These are phyloP conservation scores for Aspergillus glaucus DNA, from an alignment of 2,329 filamentous ascomycete species.

Conservation along the genomic window DNA sequence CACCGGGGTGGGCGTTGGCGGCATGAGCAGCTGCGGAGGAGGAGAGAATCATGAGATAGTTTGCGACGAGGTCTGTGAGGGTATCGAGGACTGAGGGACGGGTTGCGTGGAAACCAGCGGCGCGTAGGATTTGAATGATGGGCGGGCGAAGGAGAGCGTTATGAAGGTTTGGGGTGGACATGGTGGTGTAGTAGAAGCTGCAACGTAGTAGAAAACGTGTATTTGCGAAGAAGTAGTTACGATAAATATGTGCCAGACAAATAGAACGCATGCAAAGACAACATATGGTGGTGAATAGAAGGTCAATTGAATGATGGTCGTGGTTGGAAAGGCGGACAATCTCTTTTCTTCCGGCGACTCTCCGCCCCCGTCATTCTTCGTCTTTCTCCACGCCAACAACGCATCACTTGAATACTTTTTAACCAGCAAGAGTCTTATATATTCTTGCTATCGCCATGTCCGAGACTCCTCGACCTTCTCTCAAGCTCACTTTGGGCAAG, in stretches of 20 bases:
- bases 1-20: conserved; percentile 58
- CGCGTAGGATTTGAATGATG: conserved; percentile 84
- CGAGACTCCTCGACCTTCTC: conserved; percentile 25
- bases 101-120: conserved; percentile 80
- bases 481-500: conserved; percentile 40
- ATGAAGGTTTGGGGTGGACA: conserved; percentile 50
- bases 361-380: neutral
- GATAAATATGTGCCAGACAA: neutral
- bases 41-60: conserved; percentile 72
- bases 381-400: neutral
- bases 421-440: conserved; percentile 7
- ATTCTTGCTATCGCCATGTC: conserved; percentile 25
- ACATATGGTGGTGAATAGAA: neutral
- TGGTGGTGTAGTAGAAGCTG: conserved; percentile 12
- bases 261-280: neutral
- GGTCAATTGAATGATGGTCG: conserved; percentile 1
- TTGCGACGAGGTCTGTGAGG: conserved; percentile 76
- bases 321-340: conserved; percentile 1
- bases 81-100: conserved; percentile 77
- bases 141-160: conserved; percentile 79
- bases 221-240: neutral
- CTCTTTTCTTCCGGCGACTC: conserved; percentile 5
- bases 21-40: conserved; percentile 67
- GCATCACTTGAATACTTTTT: conserved; percentile 1
- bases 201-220: neutral